Conservation (phyloP, 176 grass and related monocot species). For the Hyparrhenia diplandra region DNA sequence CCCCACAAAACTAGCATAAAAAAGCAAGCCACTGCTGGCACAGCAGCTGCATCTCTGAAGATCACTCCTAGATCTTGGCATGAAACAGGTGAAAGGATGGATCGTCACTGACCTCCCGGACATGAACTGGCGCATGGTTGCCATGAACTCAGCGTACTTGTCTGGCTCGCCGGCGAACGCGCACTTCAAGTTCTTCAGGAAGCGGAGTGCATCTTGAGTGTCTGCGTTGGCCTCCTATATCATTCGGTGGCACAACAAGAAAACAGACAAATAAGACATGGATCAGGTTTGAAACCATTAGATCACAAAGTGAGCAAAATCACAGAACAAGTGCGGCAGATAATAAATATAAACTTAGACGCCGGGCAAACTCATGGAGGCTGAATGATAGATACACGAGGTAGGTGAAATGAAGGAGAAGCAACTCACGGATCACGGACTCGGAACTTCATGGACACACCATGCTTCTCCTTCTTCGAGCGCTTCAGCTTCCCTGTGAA, state of each 20-base stretch:
- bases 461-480: not conserved
- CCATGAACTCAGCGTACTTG: not conserved
- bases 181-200: not conserved
- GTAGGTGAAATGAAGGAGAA: not conserved
- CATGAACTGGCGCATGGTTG: not conserved
- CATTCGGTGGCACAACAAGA: not conserved
- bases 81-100: not conserved
- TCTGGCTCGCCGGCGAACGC: not conserved
- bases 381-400: not conserved
- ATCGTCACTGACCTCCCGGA: not conserved
- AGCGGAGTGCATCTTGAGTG: not conserved
- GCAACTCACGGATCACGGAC: not conserved
- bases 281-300: no score
- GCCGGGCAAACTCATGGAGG: not conserved
- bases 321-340: not conserved
- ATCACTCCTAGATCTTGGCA: not conserved
- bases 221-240: not conserved
- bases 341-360: not conserved
- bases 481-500: not conserved
- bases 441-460: not conserved
- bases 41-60: not conserved
- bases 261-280: no score
- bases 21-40: not conserved
- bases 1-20: not conserved
- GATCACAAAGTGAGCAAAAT: not conserved